Evolutionary conservation across 140 eudicot species (phyloP).

Genomic region (Senecio squalidus): DNA sequence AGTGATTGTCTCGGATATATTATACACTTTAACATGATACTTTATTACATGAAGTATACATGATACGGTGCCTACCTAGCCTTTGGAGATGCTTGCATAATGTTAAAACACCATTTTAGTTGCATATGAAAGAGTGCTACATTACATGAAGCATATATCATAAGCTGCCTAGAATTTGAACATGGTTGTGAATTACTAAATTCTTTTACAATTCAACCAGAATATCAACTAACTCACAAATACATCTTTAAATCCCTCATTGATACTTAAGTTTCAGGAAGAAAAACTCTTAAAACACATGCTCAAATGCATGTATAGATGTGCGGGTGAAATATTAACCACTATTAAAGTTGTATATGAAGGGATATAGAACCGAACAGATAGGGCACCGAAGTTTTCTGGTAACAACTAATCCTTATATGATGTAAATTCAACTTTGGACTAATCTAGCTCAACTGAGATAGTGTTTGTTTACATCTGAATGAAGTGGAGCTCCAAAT

Average conservation of each 20-base stretch:
- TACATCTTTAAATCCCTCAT: not conserved
- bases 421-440: conserved; percentile 11
- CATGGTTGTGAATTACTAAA: not conserved
- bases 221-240: not conserved
- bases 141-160: too few species aligned
- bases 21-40: not conserved
- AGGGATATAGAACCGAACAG: conserved; percentile 5
- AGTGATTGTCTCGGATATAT: not conserved
- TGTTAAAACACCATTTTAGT: too few species aligned
- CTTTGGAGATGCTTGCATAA: not conserved
- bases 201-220: not conserved
- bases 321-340: not conserved
- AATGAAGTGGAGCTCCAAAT: not conserved
- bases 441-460: conserved; percentile 3
- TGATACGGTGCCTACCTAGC: not conserved
- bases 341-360: not conserved
- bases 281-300: not conserved
- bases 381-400: conserved; percentile 2
- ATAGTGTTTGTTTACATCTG: conserved; percentile 5
- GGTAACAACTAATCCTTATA: conserved; percentile 3
- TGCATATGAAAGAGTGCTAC: too few species aligned
- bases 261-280: not conserved
- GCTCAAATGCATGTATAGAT: not conserved
- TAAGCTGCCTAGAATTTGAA: too few species aligned
- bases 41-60: not conserved